A percentile compares a stretch with the other conserved stretches of the same genome.
phyloP scores from a whole-genome alignment of 306 rosid species.

The Sechiopsis laciniata region DNA sequence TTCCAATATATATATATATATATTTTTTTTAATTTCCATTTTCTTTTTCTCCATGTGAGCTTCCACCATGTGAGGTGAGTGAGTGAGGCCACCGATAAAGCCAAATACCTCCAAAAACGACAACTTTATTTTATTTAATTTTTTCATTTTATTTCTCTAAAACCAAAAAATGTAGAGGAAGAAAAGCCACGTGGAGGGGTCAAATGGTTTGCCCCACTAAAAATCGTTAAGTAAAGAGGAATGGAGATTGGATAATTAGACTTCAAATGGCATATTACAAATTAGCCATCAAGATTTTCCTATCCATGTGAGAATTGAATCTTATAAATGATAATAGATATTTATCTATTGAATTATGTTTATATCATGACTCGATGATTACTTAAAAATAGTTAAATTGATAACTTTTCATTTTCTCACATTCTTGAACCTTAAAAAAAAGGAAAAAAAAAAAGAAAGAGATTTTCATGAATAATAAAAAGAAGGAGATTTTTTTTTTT shows the following conservation, averaged over 20 bases:
- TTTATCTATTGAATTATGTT: background rate
- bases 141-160: background rate
- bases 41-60: conserved; percentile 16
- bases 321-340: background rate
- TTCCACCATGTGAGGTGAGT: conserved; percentile 13
- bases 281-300: too few relatives aligned
- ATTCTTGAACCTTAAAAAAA: too few relatives aligned
- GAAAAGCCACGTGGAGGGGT: conserved; percentile 5
- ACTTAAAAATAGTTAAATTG: too few relatives aligned
- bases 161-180: background rate
- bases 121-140: background rate
- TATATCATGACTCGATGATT: too few relatives aligned
- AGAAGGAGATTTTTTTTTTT: too few relatives aligned
- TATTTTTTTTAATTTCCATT: background rate
- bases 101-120: background rate
- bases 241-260: background rate
- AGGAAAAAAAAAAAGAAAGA: too few relatives aligned
- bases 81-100: background rate
- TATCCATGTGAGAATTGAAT: too few relatives aligned
- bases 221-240: background rate
- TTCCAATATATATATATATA: background rate
- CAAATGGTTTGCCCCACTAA: background rate
- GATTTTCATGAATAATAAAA: too few relatives aligned
- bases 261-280: too few relatives aligned
- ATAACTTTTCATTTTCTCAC: too few relatives aligned